Conservation (phyloP, 805 yeast genomes). For the Dipodascus geniculatus region DNA sequence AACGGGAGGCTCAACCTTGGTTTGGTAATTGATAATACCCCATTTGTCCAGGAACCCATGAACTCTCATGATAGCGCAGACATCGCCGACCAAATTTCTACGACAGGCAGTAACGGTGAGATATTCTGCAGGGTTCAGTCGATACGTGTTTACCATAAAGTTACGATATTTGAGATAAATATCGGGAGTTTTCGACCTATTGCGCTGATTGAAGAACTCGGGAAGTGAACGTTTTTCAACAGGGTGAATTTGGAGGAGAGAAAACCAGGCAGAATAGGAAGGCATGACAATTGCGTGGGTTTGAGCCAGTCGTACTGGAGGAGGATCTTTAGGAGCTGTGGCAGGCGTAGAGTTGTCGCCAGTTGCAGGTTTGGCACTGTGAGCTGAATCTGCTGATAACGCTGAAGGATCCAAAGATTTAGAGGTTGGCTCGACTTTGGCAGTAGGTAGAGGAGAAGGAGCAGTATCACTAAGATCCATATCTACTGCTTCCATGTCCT, state of each 20-base stretch:
- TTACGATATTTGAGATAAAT: slow-evolving; percentile 75
- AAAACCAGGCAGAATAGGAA: slow-evolving; percentile 81
- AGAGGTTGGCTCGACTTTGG: not conserved
- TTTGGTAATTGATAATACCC: slow-evolving; percentile 75
- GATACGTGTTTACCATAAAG: slow-evolving; percentile 77
- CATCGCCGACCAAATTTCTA: slow-evolving; percentile 84
- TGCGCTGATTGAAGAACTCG: slow-evolving; percentile 58
- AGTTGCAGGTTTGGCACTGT: not conserved
- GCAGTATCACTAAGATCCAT: slow-evolving; percentile 1
- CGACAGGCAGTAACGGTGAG: slow-evolving; percentile 84
- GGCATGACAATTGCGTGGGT: slow-evolving; percentile 80
- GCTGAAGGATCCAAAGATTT: not conserved
- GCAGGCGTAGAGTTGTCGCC: not conserved
- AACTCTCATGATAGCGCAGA: slow-evolving; percentile 74
- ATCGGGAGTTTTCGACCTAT: slow-evolving; percentile 68
- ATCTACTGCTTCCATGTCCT: not conserved
- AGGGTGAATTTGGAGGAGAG: slow-evolving; percentile 55
- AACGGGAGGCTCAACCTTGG: slow-evolving; percentile 24
- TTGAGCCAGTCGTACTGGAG: slow-evolving; percentile 30
- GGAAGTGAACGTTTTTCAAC: slow-evolving; percentile 79
- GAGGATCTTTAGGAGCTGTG: not conserved
- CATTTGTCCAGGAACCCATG: slow-evolving; percentile 78
- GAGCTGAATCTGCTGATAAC: no score
- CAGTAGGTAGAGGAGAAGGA: not conserved
- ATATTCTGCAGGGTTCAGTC: slow-evolving; percentile 83